Base-by-base conservation (phyloP, 1,284 basidiomycete species). In the Farysia itapuensis region DNA sequence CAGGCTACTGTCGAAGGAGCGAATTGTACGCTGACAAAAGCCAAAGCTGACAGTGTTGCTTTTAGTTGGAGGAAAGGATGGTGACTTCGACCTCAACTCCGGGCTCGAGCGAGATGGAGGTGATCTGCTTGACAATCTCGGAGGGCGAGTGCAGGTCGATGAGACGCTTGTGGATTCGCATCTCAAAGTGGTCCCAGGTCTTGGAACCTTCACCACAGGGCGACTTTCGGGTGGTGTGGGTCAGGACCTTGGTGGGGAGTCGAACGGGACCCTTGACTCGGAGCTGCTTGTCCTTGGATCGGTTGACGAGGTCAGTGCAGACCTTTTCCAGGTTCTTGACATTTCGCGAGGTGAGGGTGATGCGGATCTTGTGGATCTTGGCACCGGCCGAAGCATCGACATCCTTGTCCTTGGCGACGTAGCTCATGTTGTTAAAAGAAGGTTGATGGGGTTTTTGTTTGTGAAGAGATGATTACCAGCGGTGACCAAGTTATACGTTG, bases 121-220 rank as follows among this genome's bases (percentile, higher is more conserved):
- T 97, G 78, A 99, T 99, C 83, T 98, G 94, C 85, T 98, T 98
- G 81, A 99, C 95, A 72, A 97, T 90, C 83, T 98, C 95, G 78
- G 89, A 90, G 60, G 94, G 94, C 53, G 93, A 93, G 83, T 94
- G 91, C 66, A 99, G 83, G 84, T 99, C 95, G 78, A 99, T 98
- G 79, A 98, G 85, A 77, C 95, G 90, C 84, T 99, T 99, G 88
- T 99, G 94, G 72, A 99, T 85, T 83, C 93, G 92, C 82, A 99
- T 86, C 83, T 99, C 94, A 81, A 93, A 98, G 77, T 90, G 87
- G 81, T 98, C 95, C 95, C 95, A 99, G 78, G 95, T 99, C 88
- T 99, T 98, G 77, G 78, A 77, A 84, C 95, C 95, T 82, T 98
- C 95, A 93, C 95, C 95, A 79, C 95, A 75, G 38, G 74, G 74